Evolutionary conservation across 148 eudicot species (phyloP).

Genomic region (Chenopodium quinoa): DNA sequence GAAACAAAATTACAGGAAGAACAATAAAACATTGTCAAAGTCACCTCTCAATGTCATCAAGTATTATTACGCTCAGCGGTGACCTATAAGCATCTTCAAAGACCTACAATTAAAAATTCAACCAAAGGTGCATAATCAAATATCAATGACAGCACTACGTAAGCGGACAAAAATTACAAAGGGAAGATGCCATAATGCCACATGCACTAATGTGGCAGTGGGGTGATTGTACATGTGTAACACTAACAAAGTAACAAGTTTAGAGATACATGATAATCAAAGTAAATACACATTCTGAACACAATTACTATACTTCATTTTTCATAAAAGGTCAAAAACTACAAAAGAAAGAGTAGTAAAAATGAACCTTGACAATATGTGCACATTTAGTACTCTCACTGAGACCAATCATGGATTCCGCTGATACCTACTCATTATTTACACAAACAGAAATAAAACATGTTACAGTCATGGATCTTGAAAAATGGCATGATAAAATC

Average conservation of each 20-base stretch:
- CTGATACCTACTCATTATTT: constrained; percentile 56
- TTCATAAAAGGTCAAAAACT: background rate
- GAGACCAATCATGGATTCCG: constrained; percentile 95
- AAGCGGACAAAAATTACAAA: too few species aligned
- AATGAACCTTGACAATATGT: constrained; percentile 78
- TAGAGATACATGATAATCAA: background rate
- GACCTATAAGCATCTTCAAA: constrained; percentile 96
- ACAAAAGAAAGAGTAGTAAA: constrained; percentile 8
- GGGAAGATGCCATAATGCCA: background rate
- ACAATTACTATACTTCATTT: background rate
- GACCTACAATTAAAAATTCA: constrained; percentile 35
- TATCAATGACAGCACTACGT: too few species aligned
- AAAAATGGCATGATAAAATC: constrained; percentile 5
- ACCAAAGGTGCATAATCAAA: too few species aligned
- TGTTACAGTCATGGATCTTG: background rate
- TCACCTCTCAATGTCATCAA: constrained; percentile 93
- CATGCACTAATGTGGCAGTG: background rate
- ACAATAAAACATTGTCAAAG: background rate
- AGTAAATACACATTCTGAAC: too few species aligned
- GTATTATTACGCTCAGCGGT: constrained; percentile 78
- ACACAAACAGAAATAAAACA: background rate
- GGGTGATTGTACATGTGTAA: background rate
- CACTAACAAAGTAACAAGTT: background rate
- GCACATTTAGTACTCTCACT: constrained; percentile 89
- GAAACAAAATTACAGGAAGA: constrained; percentile 7